phyloP scores from a whole-genome alignment of 1,139 yeast genomes.

The Pichia sp. region DNA sequence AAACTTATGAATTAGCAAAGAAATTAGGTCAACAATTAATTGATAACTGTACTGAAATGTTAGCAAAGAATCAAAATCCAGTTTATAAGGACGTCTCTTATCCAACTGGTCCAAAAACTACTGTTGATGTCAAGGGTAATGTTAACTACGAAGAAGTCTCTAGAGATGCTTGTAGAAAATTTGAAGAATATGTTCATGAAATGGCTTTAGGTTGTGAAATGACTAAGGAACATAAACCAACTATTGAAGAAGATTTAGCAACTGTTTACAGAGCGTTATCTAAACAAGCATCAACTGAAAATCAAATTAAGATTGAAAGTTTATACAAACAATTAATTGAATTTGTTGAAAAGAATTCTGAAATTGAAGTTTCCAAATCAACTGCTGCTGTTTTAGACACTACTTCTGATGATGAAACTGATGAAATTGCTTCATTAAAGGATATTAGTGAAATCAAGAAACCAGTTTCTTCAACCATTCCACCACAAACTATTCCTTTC shows the following conservation, averaged over 20 bases:
- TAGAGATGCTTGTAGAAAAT: slow-evolving; percentile 86
- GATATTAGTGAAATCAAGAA: slow-evolving; percentile 62
- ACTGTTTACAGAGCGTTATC: slow-evolving; percentile 77
- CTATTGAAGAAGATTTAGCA: slow-evolving; percentile 78
- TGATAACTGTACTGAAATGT: slow-evolving; percentile 89
- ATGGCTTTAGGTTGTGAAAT: slow-evolving; percentile 94
- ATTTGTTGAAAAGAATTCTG: slow-evolving; percentile 63
- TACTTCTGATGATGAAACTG: slow-evolving; percentile 50
- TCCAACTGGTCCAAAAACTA: slow-evolving; percentile 93
- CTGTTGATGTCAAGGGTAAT: slow-evolving; percentile 82
- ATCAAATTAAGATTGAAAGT: slow-evolving; percentile 71
- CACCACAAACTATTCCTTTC: slow-evolving; percentile 89
- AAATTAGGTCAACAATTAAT: slow-evolving; percentile 87
- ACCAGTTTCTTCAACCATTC: slow-evolving; percentile 67
- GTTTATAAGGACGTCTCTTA: slow-evolving; percentile 91
- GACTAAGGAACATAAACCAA: slow-evolving; percentile 62
- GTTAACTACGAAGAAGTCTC: slow-evolving; percentile 76
- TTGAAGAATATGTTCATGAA: slow-evolving; percentile 91
- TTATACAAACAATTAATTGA: slow-evolving; percentile 73
- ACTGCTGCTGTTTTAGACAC: slow-evolving; percentile 37
- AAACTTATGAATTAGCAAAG: slow-evolving; percentile 80
- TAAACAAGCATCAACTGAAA: slow-evolving; percentile 56
- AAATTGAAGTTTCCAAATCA: slow-evolving; percentile 48
- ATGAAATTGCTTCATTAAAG: slow-evolving; percentile 79
- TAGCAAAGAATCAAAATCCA: slow-evolving; percentile 53